Conservation (phyloP, 371 early-diverging fungal genomes). For the Mortierella sp. region DNA sequence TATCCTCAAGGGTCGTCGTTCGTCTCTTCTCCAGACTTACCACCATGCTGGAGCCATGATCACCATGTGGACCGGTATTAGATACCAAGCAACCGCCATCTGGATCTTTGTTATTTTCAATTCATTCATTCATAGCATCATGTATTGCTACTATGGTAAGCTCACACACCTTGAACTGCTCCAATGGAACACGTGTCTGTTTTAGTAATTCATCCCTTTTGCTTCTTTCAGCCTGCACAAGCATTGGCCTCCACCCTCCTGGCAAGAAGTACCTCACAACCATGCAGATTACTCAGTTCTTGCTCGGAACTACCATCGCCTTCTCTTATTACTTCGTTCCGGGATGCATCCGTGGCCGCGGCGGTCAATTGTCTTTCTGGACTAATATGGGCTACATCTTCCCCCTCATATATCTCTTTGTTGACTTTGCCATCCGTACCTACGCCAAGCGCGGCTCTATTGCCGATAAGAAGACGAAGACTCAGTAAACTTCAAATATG, state of each 20-base stretch:
- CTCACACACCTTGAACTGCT: not conserved
- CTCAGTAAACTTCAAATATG: too few species aligned
- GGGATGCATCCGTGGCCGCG: constrained; percentile 71
- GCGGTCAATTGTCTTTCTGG: constrained; percentile 74
- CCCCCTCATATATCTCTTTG: constrained; percentile 86
- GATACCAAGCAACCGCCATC: constrained; percentile 80
- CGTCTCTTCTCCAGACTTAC: constrained; percentile 87
- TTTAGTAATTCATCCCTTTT: too few species aligned
- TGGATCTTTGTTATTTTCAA: constrained; percentile 91
- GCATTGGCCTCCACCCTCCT: constrained; percentile 81
- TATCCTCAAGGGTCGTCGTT: constrained; percentile 82
- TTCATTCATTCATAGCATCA: constrained; percentile 91
- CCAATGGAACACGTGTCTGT: too few species aligned
- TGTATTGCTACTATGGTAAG: constrained; percentile 85
- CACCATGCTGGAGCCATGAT: constrained; percentile 95
- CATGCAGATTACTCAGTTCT: constrained; percentile 91
- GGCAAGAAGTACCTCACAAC: constrained; percentile 89
- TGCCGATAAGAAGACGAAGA: not conserved
- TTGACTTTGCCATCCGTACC: constrained; percentile 79
- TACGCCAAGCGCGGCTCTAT: constrained; percentile 61
- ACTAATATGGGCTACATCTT: constrained; percentile 82
- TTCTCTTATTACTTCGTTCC: constrained; percentile 76
- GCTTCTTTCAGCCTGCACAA: constrained; percentile 71
- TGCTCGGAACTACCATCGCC: constrained; percentile 81
- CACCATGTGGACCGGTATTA: constrained; percentile 80